A percentile compares a stretch with the other conserved stretches of the same genome.
These are phyloP conservation scores for Lenwebbia sp. DNA, from an alignment of 345 rosid genomes.

Conservation along the genomic window DNA sequence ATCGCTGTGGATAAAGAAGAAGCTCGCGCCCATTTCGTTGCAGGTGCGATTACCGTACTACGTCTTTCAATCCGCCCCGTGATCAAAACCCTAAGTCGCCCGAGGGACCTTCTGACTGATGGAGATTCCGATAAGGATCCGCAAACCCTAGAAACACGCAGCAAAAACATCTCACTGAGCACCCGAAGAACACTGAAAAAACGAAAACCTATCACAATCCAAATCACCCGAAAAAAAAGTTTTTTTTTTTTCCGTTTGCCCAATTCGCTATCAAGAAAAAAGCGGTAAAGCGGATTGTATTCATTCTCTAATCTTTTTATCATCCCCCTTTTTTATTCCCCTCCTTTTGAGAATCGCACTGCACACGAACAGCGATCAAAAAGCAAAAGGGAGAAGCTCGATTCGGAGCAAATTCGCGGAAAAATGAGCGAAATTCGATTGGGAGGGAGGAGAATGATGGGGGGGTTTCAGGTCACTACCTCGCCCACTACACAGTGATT, in stretches of 20 bases:
- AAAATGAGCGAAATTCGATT: neutral
- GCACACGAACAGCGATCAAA: neutral
- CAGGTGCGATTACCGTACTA: conserved; percentile 1
- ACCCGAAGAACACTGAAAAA: neutral
- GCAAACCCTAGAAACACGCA: neutral
- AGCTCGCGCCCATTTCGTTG: conserved; percentile 4
- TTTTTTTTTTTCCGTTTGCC: neutral
- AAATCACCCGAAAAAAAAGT: neutral
- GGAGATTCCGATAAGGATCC: neutral
- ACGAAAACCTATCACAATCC: neutral
- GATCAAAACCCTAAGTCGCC: conserved; percentile 2
- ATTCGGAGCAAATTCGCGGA: neutral
- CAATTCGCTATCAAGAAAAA: neutral
- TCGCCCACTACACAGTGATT: neutral
- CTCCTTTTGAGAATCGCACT: neutral
- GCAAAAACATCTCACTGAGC: neutral
- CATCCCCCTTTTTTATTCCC: neutral
- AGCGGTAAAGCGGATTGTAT: neutral
- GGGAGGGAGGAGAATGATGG: neutral
- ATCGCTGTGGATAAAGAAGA: neutral
- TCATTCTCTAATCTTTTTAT: neutral
- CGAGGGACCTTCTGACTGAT: neutral
- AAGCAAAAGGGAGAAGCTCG: neutral
- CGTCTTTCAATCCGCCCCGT: neutral
- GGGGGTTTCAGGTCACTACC: neutral